Evolutionary conservation across 2,329 filamentous ascomycete species (phyloP).

Genomic region (Alternaria arborescens): DNA sequence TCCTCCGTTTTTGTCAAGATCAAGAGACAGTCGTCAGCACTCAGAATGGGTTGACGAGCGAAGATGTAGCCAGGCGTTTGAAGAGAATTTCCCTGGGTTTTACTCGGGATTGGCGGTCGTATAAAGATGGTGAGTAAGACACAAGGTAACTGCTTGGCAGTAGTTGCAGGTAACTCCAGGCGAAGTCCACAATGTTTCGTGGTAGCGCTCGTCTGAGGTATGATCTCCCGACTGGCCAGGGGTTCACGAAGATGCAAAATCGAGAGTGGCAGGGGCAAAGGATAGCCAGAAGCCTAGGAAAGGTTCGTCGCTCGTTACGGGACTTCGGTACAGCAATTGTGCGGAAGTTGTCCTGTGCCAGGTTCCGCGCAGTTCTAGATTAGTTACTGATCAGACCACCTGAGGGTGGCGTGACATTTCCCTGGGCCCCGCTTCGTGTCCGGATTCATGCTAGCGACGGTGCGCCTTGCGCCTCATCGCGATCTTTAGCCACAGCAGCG

Average conservation of each 20-base stretch:
- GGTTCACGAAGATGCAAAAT: slow-evolving; percentile 15
- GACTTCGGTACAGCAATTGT: slow-evolving; percentile 23
- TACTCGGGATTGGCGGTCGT: slow-evolving; percentile 18
- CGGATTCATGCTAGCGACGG: slow-evolving; percentile 15
- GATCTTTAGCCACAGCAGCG: not conserved
- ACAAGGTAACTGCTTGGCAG: slow-evolving; percentile 24
- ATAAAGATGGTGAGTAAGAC: slow-evolving; percentile 33
- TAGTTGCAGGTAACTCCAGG: slow-evolving; percentile 22
- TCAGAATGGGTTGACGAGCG: slow-evolving; percentile 6
- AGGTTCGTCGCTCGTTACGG: slow-evolving; percentile 22
- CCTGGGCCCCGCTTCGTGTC: slow-evolving; percentile 20
- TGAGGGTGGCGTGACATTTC: slow-evolving; percentile 46
- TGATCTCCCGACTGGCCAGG: slow-evolving; percentile 16
- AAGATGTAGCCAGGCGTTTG: slow-evolving; percentile 9
- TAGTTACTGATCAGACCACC: slow-evolving; percentile 43
- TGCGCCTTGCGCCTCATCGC: slow-evolving; percentile 1
- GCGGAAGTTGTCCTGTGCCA: slow-evolving; percentile 20
- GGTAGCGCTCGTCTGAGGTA: slow-evolving; percentile 8
- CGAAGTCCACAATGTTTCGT: slow-evolving; percentile 11
- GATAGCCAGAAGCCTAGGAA: slow-evolving; percentile 12
- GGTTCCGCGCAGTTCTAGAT: slow-evolving; percentile 17
- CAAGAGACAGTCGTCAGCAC: slow-evolving; percentile 2
- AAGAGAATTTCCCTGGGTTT: slow-evolving; percentile 4
- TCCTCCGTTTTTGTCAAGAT: slow-evolving; percentile 18
- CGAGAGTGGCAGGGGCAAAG: slow-evolving; percentile 24